A percentile compares a stretch with the other conserved stretches of the same genome.
Evolutionary conservation across 768 basidiomycete species (phyloP).

Genomic region (Solioccasus polychromus): DNA sequence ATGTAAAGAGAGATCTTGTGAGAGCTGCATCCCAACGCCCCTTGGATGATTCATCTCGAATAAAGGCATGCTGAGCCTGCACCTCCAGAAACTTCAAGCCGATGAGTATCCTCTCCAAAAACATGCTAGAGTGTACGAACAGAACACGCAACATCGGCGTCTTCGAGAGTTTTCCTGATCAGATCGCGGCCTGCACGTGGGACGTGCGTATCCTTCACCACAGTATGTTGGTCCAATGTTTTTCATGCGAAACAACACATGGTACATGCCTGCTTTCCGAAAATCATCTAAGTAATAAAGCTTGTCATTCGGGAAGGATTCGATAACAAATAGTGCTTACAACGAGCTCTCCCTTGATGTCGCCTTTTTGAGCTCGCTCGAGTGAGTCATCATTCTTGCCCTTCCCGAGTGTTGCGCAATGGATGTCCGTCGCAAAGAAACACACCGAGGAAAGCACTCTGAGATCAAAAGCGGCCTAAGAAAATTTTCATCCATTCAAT

Average conservation of each 20-base stretch:
- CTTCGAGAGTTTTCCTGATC: constrained; percentile 80
- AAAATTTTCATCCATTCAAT: background rate
- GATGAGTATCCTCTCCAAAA: constrained; percentile 8
- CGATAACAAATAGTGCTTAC: constrained; percentile 40
- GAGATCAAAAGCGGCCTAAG: constrained; percentile 82
- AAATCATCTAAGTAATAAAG: constrained; percentile 68
- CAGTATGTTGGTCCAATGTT: background rate
- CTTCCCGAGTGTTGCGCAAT: constrained; percentile 81
- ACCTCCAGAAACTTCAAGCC: constrained; percentile 80
- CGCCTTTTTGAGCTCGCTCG: constrained; percentile 66
- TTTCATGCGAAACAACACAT: background rate
- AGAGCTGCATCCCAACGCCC: constrained; percentile 96
- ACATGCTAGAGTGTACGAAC: constrained; percentile 42
- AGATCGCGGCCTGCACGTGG: constrained; percentile 83
- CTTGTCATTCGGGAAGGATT: background rate
- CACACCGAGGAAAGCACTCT: constrained; percentile 84
- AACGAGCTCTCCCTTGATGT: constrained; percentile 83
- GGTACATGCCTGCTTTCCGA: constrained; percentile 78
- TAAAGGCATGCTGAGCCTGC: constrained; percentile 96
- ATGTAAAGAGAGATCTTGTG: constrained; percentile 71
- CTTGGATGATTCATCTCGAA: constrained; percentile 88
- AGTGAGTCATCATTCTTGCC: constrained; percentile 84
- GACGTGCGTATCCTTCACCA: constrained; percentile 81
- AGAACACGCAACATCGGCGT: constrained; percentile 66
- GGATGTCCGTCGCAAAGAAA: constrained; percentile 95